Evolutionary conservation across 2,329 filamentous ascomycete species (phyloP), one percentile per base, ranked within the genome.

Genomic region (Xylaria sp.): DNA sequence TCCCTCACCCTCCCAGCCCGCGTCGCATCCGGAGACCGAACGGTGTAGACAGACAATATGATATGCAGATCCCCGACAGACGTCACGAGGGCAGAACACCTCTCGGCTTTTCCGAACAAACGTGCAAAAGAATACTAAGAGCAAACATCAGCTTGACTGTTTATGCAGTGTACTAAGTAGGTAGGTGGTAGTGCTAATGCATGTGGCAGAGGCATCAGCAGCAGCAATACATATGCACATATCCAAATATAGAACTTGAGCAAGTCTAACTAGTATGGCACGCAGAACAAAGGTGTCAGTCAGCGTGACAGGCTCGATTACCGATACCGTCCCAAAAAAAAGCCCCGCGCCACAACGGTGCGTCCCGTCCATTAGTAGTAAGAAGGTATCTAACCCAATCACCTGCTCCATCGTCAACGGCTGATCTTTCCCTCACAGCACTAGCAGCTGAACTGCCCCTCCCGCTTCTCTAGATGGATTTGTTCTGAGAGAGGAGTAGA

Each of bases 21-120:
- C 46, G 51, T 54, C 46, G 44, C 51, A 56, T 35, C 35, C 56
- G 56, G 51, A 52, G 56, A 60, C 56, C 60, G 60, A 55, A 33
- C 15, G 37, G n/a, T 15, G 29, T 40, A 47, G 27, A 17, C 11
- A 43, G 35, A 29, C 35, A 25, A 13, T 41, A n/a, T 43, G 31
- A 33, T 33, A 9, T 9, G 46, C 19, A 31, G 41, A 48, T 48
- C 35, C 27, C 21, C n/a, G 17, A 41, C 6, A 3, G 27, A 43
- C 44, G 55, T 59, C 31, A 40, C 47, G 25, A 48, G 33, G 6
- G 21, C 27, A 38, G 13, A 27, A 57, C 33, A 44, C 35, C 31
- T n/a, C 15, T 10, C n/a, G 23, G 25, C 37, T 21, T 9, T 19
- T n/a, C 9, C 17, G 44, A 41, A 35, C 27, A 25, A 19, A 54